phyloP scores from a whole-genome alignment of 1,284 basidiomycete genomes.

The Cystobasidium pallidum region DNA sequence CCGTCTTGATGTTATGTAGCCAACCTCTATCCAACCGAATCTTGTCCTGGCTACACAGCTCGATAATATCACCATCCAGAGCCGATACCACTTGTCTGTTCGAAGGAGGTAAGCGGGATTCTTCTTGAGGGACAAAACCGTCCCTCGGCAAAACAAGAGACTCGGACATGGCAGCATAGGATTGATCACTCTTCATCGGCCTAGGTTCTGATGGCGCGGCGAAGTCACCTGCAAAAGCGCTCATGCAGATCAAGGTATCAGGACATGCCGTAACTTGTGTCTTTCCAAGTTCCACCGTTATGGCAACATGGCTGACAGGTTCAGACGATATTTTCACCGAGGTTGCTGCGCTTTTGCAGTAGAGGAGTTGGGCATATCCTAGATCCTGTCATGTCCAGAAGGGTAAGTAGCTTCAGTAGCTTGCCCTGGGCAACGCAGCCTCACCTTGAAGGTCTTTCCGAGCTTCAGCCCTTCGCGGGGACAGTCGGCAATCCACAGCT shows the following conservation, averaged over 20 bases:
- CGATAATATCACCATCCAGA: background rate
- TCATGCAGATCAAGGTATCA: slow-evolving; percentile 12
- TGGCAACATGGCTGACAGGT: background rate
- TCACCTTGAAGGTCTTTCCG: slow-evolving; percentile 6
- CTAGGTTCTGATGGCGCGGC: background rate
- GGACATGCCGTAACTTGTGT: slow-evolving; percentile 11
- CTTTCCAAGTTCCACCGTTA: background rate
- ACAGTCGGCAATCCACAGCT: slow-evolving; percentile 83
- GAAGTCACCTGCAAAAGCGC: background rate
- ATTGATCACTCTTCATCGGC: background rate
- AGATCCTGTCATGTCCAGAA: background rate
- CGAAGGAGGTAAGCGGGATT: background rate
- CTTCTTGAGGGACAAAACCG: background rate
- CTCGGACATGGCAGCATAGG: background rate
- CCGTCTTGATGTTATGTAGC: background rate
- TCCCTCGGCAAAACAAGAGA: background rate
- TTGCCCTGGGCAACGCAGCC: background rate
- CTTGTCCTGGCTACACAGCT: slow-evolving; percentile 1
- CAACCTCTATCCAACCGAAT: slow-evolving; percentile 8
- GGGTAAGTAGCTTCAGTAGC: background rate
- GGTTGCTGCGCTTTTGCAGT: background rate
- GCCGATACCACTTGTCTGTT: background rate
- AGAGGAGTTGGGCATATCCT: slow-evolving; percentile 19
- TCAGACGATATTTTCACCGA: background rate
- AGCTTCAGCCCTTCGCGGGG: slow-evolving; percentile 58